Evolutionary conservation across 2,329 filamentous ascomycete species (phyloP), one percentile per base, ranked within the genome.

Genomic region (Botrytis byssoidea): DNA sequence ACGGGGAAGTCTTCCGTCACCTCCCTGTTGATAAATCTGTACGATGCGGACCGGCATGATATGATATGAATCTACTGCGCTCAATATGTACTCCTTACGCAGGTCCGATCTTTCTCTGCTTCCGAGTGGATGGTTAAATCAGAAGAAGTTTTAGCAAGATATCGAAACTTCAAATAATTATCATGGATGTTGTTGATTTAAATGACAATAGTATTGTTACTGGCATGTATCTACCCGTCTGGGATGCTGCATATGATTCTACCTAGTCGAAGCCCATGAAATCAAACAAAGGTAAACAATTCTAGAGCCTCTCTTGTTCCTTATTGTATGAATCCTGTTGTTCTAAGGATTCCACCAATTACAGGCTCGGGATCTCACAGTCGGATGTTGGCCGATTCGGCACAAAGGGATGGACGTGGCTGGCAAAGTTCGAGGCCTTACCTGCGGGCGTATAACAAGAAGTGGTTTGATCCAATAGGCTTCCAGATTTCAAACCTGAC

Each of bases 361-460:
- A 71, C 51, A 64, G 22, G 16, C 42, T 71, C 44, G 29, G 59
- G 25, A 64, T 71, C 16, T 55, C 51, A 55, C 40, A 51, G n/a
- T 7, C 18, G 63, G 59, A 40, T 59, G 22, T 60, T 32, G 61
- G 61, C 42, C 32, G n/a, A 71, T 22, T 71, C 63, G 71, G 71
- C 63, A 68, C 20, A 35, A 72, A 60, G 64, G 71, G 64, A 44
- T 57, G 20, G 42, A 61, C n/a, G 63, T 72, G 71, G 71, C 71
- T 57, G 64, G 64, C n/a, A 44, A 51, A 61, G 42, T 60, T 60
- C 32, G 22, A 60, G 66, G 42, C 64, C 71, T 61, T 69, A 42
- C 71, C 71, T 73, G 51, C 48, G 18, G 55, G 71, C 64, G 71
- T 32, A 69, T 20, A 69, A 61, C 42, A 65, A 73, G 32, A 37